Evolutionary conservation across 2,329 filamentous ascomycete genomes (phyloP), one percentile per base, ranked within the genome.

Genomic region (Escovopsis sp.): DNA sequence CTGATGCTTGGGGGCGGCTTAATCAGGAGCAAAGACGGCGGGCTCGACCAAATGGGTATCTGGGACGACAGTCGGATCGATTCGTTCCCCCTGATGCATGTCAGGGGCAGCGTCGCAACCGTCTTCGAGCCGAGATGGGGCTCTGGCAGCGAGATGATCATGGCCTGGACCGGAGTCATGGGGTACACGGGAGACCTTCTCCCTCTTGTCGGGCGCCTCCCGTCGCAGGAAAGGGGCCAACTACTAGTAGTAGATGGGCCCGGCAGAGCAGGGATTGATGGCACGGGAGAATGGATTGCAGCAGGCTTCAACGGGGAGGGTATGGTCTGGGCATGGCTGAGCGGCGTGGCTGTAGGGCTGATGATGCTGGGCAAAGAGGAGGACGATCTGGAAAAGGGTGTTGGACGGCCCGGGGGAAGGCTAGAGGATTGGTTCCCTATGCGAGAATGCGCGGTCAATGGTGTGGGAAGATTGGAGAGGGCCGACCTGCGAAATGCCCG

Each of bases 1-100:
- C 49, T 75, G 39, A 66, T 75, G 62, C 47, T 70, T 3, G 69
- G 70, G 2, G 70, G 71, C 0, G 71, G 66, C 0, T 63, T 70
- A 36, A 53, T 56, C 5, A 57, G 61, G 16, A 58, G 61, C 13
- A 46, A 49, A 5, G 50, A 53, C 5, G 48, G 61, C 8, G 68
- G 66, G 0, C 27, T 65, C 3, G 60, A 61, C 23, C 58, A 63
- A 35, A 30, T 73, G 0, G 70, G 67, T 1, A 41, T 62, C 2
- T 59, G 59, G 28, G 61, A 66, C 12, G 70, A 75, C 44, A 50
- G 52, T 6, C 44, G 47, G 7, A 42, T 59, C 9, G 61, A 66
- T 14, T 44, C 57, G 1, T 45, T 61, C 16, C 58, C 54, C 4
- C 43, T 52, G 31, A 57, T 50, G 38, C 61, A 58, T 43, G 52